These are phyloP conservation scores for Sordaria brevicollis DNA, from an alignment of 495 filamentous ascomycete species.

Conservation along the genomic window DNA sequence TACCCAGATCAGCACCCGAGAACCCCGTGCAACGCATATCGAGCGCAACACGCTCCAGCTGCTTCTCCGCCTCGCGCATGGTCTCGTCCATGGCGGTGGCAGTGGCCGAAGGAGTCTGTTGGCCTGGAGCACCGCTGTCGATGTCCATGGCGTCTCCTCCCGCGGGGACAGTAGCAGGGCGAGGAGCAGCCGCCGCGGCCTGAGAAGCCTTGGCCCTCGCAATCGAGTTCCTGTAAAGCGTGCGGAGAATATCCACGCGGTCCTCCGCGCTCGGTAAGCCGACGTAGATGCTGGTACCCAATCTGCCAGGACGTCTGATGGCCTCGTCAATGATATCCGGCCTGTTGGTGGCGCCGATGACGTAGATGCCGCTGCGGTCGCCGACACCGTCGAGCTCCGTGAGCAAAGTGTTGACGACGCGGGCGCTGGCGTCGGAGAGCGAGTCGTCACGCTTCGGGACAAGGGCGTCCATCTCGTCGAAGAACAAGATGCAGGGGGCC, in stretches of 20 bases:
- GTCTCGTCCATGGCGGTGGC: background rate
- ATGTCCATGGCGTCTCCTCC: background rate
- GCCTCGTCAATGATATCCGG: conserved; percentile 95
- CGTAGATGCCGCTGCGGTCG: conserved; percentile 78
- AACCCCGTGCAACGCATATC: conserved; percentile 66
- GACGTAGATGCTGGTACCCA: conserved; percentile 84
- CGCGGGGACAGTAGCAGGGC: background rate
- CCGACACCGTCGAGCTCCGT: conserved; percentile 88
- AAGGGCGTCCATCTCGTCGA: conserved; percentile 91
- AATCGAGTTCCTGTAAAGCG: conserved; percentile 58
- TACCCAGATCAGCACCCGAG: conserved; percentile 81
- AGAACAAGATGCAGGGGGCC: conserved; percentile 91
- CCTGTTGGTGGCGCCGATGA: conserved; percentile 89
- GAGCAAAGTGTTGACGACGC: conserved; percentile 93
- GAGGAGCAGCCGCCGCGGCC: conserved; percentile 17
- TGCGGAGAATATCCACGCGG: conserved; percentile 74
- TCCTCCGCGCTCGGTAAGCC: conserved; percentile 73
- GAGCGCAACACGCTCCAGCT: conserved; percentile 50
- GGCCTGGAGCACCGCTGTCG: conserved; percentile 1
- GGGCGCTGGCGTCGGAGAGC: conserved; percentile 69
- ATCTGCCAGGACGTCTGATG: conserved; percentile 83
- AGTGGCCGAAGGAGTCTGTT: background rate
- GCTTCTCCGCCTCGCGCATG: conserved; percentile 19
- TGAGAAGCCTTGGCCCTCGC: conserved; percentile 30
- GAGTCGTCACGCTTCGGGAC: conserved; percentile 76